Evolutionary conservation across 768 basidiomycete genomes (phyloP), one percentile per base, ranked within the genome.

Genomic region (Tulasnella sp.): DNA sequence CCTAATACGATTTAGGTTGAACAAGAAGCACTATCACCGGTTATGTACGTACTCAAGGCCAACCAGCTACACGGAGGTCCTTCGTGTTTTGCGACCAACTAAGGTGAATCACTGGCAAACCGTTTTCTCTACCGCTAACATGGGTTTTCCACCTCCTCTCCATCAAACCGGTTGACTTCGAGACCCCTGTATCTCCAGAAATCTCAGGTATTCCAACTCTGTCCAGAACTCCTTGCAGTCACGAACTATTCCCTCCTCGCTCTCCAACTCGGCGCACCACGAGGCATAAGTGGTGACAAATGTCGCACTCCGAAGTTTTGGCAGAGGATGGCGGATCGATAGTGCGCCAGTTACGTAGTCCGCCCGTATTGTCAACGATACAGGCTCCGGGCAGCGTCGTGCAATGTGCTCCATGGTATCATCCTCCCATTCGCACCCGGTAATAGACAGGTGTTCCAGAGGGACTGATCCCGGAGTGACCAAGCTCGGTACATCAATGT

Each of bases 291-390:
- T 24, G 12, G 52, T 24, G 12, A 52, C 24, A 12, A 52, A 52
- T 21, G 52, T n/a, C 14, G 52, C 52, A 8, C 12, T 21, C 12
- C 52, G 52, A 52, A 52, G 52, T 24, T n/a, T 52, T 8, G 52
- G 52, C 52, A 52, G 24, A 10, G 6, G n/a, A 52, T n/a, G 8
- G 12, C 52, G 52, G 9, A 24, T 52, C 24, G 21, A 24, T 5
- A n/a, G 21, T 52, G n/a, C n/a, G 21, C 52, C 52, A 4, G 24
- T 10, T 52, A 21, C n/a, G 21, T n/a, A 4, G 5, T 24, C n/a
- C 14, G n/a, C 52, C 21, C 7, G 21, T 21, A 52, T 92, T 93
- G 5, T 52, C 52, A 68, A 36, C 14, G 62, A 68, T 36, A 31
- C 34, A 14, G 36, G 62, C 31, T 68, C 14, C 18, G 62, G 62